Evolutionary conservation across 2,329 filamentous ascomycete species (phyloP).

Genomic region (Monosporascus sp.): DNA sequence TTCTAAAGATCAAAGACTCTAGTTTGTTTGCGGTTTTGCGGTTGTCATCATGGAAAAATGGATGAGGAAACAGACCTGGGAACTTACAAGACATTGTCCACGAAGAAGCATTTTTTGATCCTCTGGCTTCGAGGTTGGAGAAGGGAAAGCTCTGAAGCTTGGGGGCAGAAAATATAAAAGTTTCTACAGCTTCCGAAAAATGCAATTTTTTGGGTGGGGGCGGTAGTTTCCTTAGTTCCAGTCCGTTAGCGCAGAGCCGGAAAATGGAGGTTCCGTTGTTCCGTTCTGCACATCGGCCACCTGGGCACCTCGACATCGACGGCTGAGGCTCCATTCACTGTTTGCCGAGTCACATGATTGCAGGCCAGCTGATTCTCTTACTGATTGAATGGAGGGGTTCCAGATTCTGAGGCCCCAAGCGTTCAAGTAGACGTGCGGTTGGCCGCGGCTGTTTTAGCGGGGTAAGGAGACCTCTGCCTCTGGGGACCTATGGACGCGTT

Average conservation of each 20-base stretch:
- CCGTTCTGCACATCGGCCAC: no score
- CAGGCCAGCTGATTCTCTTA: no score
- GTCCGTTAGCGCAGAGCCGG: not conserved
- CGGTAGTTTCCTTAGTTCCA: not conserved
- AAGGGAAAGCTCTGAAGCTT: constrained; percentile 2
- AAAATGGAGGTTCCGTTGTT: not conserved
- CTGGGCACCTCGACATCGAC: no score
- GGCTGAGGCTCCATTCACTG: no score
- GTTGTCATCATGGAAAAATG: constrained; percentile 67
- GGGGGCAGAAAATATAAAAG: constrained; percentile 1
- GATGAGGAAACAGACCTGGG: constrained; percentile 1
- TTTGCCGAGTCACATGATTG: no score
- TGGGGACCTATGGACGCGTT: no score
- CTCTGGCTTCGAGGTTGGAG: constrained; percentile 2
- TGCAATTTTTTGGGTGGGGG: not conserved
- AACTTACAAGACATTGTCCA: constrained; percentile 12
- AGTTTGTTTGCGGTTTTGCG: constrained; percentile 68
- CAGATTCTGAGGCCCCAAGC: not conserved
- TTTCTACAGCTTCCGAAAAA: not conserved
- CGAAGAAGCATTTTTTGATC: not conserved
- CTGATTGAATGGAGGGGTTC: no score
- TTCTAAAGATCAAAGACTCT: constrained; percentile 91
- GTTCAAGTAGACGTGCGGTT: not conserved
- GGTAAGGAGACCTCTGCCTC: not conserved
- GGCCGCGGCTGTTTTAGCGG: not conserved